Percentiles rank a stretch among this genome's conserved stretches.
Evolutionary conservation across 768 basidiomycete species (phyloP).

Genomic region (Trametes sanguinea): DNA sequence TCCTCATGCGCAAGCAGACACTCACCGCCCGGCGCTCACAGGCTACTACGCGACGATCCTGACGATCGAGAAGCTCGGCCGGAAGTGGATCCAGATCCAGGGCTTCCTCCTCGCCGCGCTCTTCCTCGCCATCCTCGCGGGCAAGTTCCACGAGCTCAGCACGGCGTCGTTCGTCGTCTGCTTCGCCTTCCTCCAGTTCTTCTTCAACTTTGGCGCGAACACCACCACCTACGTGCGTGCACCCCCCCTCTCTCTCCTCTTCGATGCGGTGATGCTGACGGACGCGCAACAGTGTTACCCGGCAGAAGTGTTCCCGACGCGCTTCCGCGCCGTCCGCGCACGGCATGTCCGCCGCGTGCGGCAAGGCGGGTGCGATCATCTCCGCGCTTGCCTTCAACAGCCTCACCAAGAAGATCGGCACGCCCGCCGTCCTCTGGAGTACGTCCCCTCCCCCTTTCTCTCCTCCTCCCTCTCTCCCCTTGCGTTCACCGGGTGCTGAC

Average conservation of each 20-base stretch:
- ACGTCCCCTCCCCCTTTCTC: conserved; percentile 32
- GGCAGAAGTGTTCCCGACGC: conserved; percentile 79
- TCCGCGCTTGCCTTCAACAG: conserved; percentile 73
- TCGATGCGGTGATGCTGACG: neutral
- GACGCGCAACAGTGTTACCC: conserved; percentile 55
- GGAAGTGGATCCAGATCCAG: conserved; percentile 75
- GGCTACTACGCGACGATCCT: conserved; percentile 72
- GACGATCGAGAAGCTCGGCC: conserved; percentile 70
- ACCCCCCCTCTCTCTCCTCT: neutral
- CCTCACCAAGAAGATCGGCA: conserved; percentile 61
- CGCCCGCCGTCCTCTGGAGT: conserved; percentile 73
- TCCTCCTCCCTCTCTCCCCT: neutral
- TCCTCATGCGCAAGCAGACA: neutral
- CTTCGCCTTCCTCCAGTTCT: conserved; percentile 76
- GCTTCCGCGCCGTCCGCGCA: conserved; percentile 73
- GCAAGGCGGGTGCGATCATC: conserved; percentile 78
- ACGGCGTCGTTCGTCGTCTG: conserved; percentile 66
- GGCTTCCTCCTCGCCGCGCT: conserved; percentile 73
- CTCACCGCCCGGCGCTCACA: conserved; percentile 26
- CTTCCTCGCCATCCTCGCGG: conserved; percentile 71
- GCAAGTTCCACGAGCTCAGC: conserved; percentile 56
- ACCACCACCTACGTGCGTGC: conserved; percentile 39
- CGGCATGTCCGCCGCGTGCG: conserved; percentile 71
- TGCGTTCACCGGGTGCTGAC: neutral
- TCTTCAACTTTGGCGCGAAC: conserved; percentile 84